Conservation (phyloP, 108 stramenopile species). For the Chaetoceros tenuissimus region DNA sequence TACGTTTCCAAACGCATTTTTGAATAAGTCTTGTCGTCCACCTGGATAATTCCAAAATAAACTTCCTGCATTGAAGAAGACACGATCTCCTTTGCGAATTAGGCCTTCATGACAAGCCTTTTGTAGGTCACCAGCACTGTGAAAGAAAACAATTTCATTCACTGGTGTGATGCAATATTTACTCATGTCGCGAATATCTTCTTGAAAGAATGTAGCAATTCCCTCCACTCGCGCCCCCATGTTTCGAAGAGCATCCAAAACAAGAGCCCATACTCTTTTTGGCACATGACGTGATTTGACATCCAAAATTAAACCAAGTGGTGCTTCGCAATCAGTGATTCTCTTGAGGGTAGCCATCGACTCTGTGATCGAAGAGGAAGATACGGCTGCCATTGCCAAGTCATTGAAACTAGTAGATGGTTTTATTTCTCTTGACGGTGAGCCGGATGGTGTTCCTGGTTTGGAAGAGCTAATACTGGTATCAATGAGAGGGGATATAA, state of each 20-base stretch:
- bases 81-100: constrained; percentile 54
- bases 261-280: constrained; percentile 55
- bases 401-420: neutral
- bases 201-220: constrained; percentile 58
- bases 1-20: constrained; percentile 22
- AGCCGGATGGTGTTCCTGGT: neutral
- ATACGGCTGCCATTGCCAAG: neutral
- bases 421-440: neutral
- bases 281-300: constrained; percentile 81
- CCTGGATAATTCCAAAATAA: constrained; percentile 52
- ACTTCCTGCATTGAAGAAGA: constrained; percentile 82
- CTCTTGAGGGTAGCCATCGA: constrained; percentile 40
- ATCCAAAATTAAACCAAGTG: constrained; percentile 68
- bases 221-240: constrained; percentile 69
- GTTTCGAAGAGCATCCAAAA: constrained; percentile 50
- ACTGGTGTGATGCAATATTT: constrained; percentile 33
- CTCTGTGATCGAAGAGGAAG: constrained; percentile 36
- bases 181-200: constrained; percentile 68
- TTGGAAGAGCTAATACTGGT: neutral
- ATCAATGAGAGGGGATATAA: neutral
- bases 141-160: constrained; percentile 67
- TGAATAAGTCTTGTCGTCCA: constrained; percentile 17
- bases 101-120: constrained; percentile 57
- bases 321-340: constrained; percentile 42
- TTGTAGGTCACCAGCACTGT: constrained; percentile 79